phyloP scores from a whole-genome alignment of 306 rosid species.

The Abrus precatorius region DNA sequence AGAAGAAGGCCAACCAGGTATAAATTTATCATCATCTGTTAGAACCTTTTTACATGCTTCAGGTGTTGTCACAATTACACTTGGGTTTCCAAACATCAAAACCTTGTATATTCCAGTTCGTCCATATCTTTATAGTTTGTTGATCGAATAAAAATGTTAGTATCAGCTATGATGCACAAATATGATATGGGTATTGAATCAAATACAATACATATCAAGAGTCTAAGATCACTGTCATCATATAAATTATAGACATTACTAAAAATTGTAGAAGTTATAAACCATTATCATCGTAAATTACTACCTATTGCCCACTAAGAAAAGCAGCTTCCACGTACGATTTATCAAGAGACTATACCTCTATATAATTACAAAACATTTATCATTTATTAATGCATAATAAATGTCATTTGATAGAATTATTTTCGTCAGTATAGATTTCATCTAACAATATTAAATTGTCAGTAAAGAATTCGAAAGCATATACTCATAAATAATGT shows the following conservation, averaged over 20 bases:
- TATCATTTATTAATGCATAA: too few relatives aligned
- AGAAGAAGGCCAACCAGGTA: constrained; percentile 84
- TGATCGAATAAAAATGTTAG: constrained; percentile 1
- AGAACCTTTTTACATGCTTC: constrained; percentile 76
- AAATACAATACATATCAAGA: background rate
- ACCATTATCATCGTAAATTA: background rate
- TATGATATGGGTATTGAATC: background rate
- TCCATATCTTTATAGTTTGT: constrained; percentile 66
- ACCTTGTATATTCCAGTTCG: constrained; percentile 77
- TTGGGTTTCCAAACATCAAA: constrained; percentile 85
- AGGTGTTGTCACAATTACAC: constrained; percentile 77
- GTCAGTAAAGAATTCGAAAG: too few relatives aligned
- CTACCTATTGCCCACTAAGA: background rate
- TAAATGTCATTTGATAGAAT: too few relatives aligned
- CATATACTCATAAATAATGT: too few relatives aligned
- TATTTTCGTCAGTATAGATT: too few relatives aligned
- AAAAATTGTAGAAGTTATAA: background rate
- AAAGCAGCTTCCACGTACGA: background rate
- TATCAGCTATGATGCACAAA: background rate
- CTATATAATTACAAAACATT: too few relatives aligned
- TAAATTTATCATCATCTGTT: constrained; percentile 79
- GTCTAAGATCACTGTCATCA: too few relatives aligned
- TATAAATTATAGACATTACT: background rate
- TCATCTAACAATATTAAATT: too few relatives aligned
- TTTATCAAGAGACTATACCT: background rate